These are phyloP conservation scores for Arthrocladium fulminans DNA, from an alignment of 2,329 filamentous ascomycete genomes.

Conservation along the genomic window DNA sequence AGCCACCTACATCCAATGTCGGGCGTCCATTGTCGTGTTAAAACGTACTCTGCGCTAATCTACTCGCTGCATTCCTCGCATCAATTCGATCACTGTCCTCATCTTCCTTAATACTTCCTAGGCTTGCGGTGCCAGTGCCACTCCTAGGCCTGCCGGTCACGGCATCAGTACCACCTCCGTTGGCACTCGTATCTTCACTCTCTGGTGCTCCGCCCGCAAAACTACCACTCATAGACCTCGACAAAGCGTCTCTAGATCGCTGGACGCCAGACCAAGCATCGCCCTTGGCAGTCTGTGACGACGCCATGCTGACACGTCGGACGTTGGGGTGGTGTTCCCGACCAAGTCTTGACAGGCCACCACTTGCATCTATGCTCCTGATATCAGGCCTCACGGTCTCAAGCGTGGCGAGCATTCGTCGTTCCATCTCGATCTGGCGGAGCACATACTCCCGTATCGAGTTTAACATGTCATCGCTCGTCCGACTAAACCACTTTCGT, in stretches of 20 bases:
- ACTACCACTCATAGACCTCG: constrained; percentile 61
- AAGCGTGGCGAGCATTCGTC: constrained; percentile 81
- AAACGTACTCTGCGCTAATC: constrained; percentile 89
- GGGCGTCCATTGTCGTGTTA: constrained; percentile 30
- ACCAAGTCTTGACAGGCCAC: constrained; percentile 80
- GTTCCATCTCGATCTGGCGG: constrained; percentile 90
- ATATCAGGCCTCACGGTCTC: constrained; percentile 91
- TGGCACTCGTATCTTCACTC: constrained; percentile 46
- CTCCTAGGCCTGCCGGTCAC: constrained; percentile 24
- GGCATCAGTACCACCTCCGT: constrained; percentile 29
- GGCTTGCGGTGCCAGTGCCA: constrained; percentile 37
- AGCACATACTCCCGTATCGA: constrained; percentile 87
- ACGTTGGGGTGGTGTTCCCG: constrained; percentile 72
- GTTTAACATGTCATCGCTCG: constrained; percentile 69
- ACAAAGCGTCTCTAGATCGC: constrained; percentile 67
- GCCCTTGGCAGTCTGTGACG: constrained; percentile 92
- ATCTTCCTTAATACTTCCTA: constrained; percentile 61
- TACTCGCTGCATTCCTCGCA: constrained; percentile 87
- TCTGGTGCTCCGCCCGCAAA: constrained; percentile 53
- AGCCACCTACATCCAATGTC: not conserved
- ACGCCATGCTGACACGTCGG: constrained; percentile 67
- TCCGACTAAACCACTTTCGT: constrained; percentile 81
- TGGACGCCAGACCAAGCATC: constrained; percentile 96
- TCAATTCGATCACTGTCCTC: constrained; percentile 88
- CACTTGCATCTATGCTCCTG: constrained; percentile 80